phyloP scores from a whole-genome alignment of 2,329 filamentous ascomycete genomes.

The Zalaria obscura region DNA sequence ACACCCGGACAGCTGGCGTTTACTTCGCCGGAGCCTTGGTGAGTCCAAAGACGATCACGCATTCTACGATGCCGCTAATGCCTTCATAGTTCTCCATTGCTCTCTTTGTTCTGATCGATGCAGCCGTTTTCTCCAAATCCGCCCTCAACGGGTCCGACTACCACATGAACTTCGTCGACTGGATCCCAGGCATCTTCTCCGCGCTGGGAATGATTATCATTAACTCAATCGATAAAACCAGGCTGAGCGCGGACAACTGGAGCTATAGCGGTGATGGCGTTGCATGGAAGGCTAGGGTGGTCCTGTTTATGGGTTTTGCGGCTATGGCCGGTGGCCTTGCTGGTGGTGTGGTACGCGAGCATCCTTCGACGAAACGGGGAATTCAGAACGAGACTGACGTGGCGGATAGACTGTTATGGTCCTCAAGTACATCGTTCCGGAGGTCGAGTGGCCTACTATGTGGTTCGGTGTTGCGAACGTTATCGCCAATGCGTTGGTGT shows the following conservation, averaged over 20 bases:
- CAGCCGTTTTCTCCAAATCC: constrained; percentile 49
- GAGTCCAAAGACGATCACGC: constrained; percentile 15
- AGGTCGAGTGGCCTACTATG: constrained; percentile 45
- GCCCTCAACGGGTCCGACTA: constrained; percentile 45
- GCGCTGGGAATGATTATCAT: constrained; percentile 58
- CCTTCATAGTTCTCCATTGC: constrained; percentile 48
- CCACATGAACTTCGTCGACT: constrained; percentile 57
- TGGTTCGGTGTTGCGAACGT: constrained; percentile 57
- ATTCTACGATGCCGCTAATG: neutral
- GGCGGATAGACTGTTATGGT: constrained; percentile 44
- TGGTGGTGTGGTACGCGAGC: constrained; percentile 41
- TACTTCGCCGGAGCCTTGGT: constrained; percentile 53
- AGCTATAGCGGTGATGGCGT: constrained; percentile 51
- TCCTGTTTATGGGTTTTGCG: constrained; percentile 56
- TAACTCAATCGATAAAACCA: constrained; percentile 56
- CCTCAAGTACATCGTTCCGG: constrained; percentile 50
- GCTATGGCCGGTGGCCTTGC: constrained; percentile 54
- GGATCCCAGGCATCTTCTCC: constrained; percentile 58
- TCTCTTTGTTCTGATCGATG: constrained; percentile 56
- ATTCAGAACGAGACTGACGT: neutral
- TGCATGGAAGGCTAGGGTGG: constrained; percentile 56
- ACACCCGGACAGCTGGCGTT: constrained; percentile 49
- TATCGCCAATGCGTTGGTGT: constrained; percentile 48
- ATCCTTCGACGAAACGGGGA: neutral
- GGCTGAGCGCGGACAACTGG: constrained; percentile 49